These are phyloP conservation scores for Teunomyces kruisii DNA, from an alignment of 805 yeast species.

Conservation along the genomic window DNA sequence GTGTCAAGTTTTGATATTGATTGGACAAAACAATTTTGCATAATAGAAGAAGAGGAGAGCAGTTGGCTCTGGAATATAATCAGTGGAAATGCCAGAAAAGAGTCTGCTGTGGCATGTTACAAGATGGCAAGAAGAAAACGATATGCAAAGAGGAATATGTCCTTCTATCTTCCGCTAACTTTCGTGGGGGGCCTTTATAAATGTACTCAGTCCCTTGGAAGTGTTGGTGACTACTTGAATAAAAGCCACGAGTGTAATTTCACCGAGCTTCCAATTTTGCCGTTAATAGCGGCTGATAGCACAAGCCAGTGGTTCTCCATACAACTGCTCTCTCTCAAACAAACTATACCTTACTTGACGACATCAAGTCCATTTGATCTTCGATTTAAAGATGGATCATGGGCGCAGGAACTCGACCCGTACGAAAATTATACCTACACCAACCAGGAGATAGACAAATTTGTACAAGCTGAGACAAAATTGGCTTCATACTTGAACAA, in stretches of 20 bases:
- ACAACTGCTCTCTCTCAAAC: conserved; percentile 27
- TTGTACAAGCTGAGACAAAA: conserved; percentile 25
- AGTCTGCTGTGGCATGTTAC: conserved; percentile 40
- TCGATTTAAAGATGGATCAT: conserved; percentile 36
- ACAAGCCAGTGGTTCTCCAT: conserved; percentile 46
- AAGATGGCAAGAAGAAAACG: conserved; percentile 57
- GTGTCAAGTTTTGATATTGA: conserved; percentile 35
- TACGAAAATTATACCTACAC: conserved; percentile 51
- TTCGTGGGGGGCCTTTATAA: conserved; percentile 66
- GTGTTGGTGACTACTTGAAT: conserved; percentile 13
- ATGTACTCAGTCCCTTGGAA: conserved; percentile 39
- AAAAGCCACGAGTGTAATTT: conserved; percentile 35
- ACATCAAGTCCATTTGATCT: conserved; percentile 46
- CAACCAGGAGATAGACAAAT: conserved; percentile 30
- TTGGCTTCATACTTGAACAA: conserved; percentile 9
- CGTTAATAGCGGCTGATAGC: conserved; percentile 59
- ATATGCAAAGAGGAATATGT: conserved; percentile 45
- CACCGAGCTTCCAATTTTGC: conserved; percentile 47
- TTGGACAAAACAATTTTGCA: conserved; percentile 51
- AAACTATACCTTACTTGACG: conserved; percentile 57
- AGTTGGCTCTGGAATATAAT: neutral
- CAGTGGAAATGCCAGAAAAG: neutral
- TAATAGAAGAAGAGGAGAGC: conserved; percentile 21
- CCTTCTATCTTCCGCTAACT: conserved; percentile 53
- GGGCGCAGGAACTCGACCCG: conserved; percentile 50